phyloP scores from a whole-genome alignment of 1,139 yeast genomes.

The Torulaspora pretoriensis region DNA sequence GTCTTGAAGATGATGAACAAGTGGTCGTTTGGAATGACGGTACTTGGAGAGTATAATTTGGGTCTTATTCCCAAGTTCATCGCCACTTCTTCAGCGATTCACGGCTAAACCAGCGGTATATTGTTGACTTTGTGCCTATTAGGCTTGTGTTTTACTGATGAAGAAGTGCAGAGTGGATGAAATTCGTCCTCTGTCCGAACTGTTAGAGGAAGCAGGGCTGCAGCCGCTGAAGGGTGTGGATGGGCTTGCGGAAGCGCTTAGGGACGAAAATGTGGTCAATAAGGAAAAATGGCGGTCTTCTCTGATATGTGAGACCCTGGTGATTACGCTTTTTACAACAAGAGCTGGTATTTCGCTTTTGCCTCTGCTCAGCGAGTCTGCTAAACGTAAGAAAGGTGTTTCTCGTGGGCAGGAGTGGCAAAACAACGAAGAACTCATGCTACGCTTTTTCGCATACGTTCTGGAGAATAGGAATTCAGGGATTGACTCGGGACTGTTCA shows the following conservation, averaged over 20 bases:
- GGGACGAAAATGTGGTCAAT: constrained; percentile 3
- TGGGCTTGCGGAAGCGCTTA: constrained; percentile 6
- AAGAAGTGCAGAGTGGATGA: constrained; percentile 7
- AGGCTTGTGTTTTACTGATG: constrained; percentile 6
- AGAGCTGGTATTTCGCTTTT: constrained; percentile 24
- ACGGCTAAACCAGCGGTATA: not conserved
- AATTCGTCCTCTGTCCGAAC: constrained; percentile 5
- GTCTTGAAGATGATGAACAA: not conserved
- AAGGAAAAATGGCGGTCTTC: constrained; percentile 4
- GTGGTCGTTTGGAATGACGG: not conserved
- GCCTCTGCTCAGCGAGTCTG: constrained; percentile 12
- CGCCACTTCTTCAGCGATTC: not conserved
- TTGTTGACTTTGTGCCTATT: not conserved
- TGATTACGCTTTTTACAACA: constrained; percentile 26
- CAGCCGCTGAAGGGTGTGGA: constrained; percentile 6
- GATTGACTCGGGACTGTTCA: constrained; percentile 14
- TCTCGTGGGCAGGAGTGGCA: constrained; percentile 12
- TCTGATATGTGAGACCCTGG: constrained; percentile 18
- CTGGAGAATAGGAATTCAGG: constrained; percentile 17
- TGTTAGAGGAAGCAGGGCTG: constrained; percentile 5
- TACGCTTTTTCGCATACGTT: constrained; percentile 20
- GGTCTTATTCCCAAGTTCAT: not conserved
- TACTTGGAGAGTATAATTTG: not conserved
- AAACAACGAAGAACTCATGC: constrained; percentile 12
- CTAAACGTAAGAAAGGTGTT: constrained; percentile 1